These are phyloP conservation scores for Phyllostachys edulis DNA, from an alignment of 176 grass and related monocot genomes.

Conservation along the genomic window DNA sequence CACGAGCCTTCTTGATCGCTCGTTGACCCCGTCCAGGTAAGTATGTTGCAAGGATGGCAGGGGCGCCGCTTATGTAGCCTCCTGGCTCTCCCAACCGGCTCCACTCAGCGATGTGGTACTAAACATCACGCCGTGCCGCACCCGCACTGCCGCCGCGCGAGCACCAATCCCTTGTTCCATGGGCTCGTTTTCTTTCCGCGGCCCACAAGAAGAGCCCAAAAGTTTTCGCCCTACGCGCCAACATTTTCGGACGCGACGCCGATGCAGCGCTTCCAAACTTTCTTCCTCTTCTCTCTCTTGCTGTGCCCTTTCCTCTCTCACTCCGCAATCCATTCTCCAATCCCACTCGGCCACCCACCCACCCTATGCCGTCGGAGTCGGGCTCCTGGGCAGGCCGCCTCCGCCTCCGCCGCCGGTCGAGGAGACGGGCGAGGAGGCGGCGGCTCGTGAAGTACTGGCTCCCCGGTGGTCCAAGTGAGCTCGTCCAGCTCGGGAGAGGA, in stretches of 20 bases:
- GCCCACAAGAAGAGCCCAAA: background rate
- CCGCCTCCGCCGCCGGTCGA: background rate
- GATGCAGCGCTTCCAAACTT: background rate
- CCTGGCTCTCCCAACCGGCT: background rate
- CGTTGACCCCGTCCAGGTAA: conserved; percentile 45
- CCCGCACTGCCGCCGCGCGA: no score
- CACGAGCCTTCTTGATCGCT: conserved; percentile 7
- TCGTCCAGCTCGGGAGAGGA: conserved; percentile 27
- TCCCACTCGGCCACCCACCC: background rate
- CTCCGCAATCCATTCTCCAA: background rate
- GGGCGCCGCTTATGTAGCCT: background rate
- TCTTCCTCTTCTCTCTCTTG: background rate
- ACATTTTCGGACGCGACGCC: conserved; percentile 18
- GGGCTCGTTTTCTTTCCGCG: background rate
- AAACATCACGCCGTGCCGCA: background rate
- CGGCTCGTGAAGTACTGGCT: background rate
- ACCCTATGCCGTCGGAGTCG: conserved; percentile 21
- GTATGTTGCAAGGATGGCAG: background rate
- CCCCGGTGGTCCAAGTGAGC: background rate
- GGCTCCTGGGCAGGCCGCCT: conserved; percentile 4
- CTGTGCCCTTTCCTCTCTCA: background rate
- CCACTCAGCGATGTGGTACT: conserved; percentile 27
- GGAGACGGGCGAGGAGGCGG: conserved; percentile 14
- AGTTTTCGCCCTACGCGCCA: conserved; percentile 13
- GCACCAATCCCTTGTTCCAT: background rate